Percentiles rank a stretch among this genome's conserved stretches.
Conservation (phyloP, 768 basidiomycete genomes). For the Tulasnella sp. region DNA sequence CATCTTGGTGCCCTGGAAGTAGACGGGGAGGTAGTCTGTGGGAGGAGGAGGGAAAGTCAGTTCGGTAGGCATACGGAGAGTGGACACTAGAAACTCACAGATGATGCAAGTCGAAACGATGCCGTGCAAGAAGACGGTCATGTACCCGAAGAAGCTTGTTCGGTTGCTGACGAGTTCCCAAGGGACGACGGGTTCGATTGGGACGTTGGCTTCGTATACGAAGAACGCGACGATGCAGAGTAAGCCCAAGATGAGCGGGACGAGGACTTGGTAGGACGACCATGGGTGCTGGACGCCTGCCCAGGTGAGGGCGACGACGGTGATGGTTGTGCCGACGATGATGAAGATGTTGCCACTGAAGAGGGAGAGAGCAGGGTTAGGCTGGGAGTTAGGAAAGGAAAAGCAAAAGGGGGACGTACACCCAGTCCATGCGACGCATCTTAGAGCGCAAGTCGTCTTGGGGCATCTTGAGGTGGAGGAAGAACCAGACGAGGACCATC, state of each 20-base stretch:
- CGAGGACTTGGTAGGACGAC: constrained; percentile 36
- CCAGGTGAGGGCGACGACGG: constrained; percentile 43
- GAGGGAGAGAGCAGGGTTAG: constrained; percentile 19
- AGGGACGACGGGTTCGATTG: constrained; percentile 26
- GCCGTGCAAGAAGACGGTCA: background rate
- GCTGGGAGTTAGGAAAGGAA: background rate
- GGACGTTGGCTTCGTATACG: constrained; percentile 34
- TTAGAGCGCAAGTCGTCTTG: constrained; percentile 12
- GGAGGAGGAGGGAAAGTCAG: too few species aligned
- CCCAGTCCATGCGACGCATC: constrained; percentile 19
- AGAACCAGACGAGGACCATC: constrained; percentile 13
- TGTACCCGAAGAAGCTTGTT: constrained; percentile 35
- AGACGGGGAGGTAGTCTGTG: constrained; percentile 22
- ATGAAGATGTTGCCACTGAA: constrained; percentile 39
- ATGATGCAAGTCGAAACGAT: background rate
- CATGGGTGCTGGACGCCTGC: constrained; percentile 42
- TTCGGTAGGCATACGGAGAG: too few species aligned
- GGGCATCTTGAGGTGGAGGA: constrained; percentile 20
- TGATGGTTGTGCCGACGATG: constrained; percentile 32
- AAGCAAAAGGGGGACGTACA: constrained; percentile 9
- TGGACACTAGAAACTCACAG: background rate
- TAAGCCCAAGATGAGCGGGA: constrained; percentile 40
- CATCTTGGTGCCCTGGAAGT: constrained; percentile 26
- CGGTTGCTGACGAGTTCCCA: constrained; percentile 33
- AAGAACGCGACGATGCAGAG: constrained; percentile 36